These are phyloP conservation scores for Tolypocladium nubicola DNA, from an alignment of 2,329 filamentous ascomycete species.

Conservation along the genomic window DNA sequence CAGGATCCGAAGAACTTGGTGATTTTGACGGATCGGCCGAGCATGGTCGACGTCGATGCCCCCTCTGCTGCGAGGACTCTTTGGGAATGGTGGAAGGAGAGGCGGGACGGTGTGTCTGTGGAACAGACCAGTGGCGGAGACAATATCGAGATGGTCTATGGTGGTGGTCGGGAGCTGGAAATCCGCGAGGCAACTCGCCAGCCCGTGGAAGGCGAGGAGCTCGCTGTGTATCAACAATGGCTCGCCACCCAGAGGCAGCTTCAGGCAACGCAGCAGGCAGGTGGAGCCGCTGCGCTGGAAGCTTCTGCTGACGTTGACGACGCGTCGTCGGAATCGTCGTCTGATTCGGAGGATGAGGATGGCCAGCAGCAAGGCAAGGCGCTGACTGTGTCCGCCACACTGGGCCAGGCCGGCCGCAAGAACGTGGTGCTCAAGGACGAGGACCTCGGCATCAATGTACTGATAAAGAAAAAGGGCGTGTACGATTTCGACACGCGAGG, in stretches of 20 bases:
- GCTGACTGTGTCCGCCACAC: constrained; percentile 74
- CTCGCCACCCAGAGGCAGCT: constrained; percentile 80
- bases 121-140: constrained; percentile 46
- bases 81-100: constrained; percentile 70
- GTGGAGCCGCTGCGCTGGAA: constrained; percentile 58
- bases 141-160: constrained; percentile 55
- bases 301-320: constrained; percentile 69
- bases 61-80: constrained; percentile 61
- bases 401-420: constrained; percentile 74
- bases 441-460: constrained; percentile 82
- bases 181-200: constrained; percentile 51
- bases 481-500: constrained; percentile 87
- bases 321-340: constrained; percentile 74
- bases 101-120: constrained; percentile 49
- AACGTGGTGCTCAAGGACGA: constrained; percentile 82
- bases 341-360: constrained; percentile 80
- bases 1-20: constrained; percentile 72
- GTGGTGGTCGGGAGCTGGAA: constrained; percentile 50
- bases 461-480: constrained; percentile 80
- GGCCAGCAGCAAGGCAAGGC: constrained; percentile 85
- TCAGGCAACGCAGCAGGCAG: constrained; percentile 66
- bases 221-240: constrained; percentile 82
- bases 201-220: constrained; percentile 64
- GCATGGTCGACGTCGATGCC: constrained; percentile 24
- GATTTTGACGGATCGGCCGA: constrained; percentile 69